A percentile compares a stretch with the other conserved stretches of the same genome.
Evolutionary conservation across 257 asterid genomes (phyloP).

Genomic region (Henckelia pumila): DNA sequence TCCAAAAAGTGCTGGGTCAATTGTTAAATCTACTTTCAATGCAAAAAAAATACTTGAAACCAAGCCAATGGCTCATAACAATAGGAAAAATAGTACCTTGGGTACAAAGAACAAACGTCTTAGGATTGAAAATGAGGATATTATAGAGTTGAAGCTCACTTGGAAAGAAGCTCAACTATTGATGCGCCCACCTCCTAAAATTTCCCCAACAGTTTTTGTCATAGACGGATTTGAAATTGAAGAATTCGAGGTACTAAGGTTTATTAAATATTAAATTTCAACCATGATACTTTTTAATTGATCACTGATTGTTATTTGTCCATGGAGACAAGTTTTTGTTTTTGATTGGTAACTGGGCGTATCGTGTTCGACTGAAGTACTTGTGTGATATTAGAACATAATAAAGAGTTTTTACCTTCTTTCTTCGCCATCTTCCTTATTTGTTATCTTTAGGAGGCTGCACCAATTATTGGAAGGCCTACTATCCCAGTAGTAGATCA

Average conservation of each 20-base stretch:
- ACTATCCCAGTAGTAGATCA: slow-evolving; percentile 59
- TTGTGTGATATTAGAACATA: no score
- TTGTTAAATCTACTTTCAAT: background rate
- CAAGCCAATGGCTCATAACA: slow-evolving; percentile 37
- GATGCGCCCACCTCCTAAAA: slow-evolving; percentile 66
- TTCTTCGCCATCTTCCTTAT: slow-evolving; percentile 8
- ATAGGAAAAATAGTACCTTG: slow-evolving; percentile 61
- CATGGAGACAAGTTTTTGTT: background rate
- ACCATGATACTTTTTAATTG: background rate
- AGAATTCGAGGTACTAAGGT: slow-evolving; percentile 81
- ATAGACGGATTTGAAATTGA: slow-evolving; percentile 81
- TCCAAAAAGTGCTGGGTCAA: slow-evolving; percentile 30
- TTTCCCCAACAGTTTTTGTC: slow-evolving; percentile 48
- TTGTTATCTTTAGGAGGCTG: slow-evolving; percentile 46
- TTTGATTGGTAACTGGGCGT: slow-evolving; percentile 13
- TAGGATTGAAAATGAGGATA: slow-evolving; percentile 48
- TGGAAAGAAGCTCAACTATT: slow-evolving; percentile 79
- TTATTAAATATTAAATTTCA: slow-evolving; percentile 16
- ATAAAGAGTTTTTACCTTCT: background rate
- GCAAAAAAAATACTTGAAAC: slow-evolving; percentile 33
- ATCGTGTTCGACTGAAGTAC: slow-evolving; percentile 8
- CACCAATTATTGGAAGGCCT: slow-evolving; percentile 90
- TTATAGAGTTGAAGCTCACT: slow-evolving; percentile 69
- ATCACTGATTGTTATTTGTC: background rate
- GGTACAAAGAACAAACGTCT: slow-evolving; percentile 62